phyloP scores from a whole-genome alignment of 768 basidiomycete species.

The Naematelia encephala region DNA sequence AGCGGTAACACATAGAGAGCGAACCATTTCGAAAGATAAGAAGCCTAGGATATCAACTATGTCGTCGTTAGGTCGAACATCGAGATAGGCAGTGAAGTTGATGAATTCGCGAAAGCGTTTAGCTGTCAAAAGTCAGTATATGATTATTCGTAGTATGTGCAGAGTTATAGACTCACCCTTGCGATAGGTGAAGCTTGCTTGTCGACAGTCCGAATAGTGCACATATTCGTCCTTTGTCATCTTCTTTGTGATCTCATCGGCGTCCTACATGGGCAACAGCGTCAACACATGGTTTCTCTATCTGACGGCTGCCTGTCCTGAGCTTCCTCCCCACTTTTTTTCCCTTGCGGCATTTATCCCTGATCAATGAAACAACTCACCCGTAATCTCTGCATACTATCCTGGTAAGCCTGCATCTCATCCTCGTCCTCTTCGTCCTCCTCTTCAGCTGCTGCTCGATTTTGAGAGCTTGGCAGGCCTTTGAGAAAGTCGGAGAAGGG shows the following conservation, averaged over 20 bases:
- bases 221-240: slow-evolving; percentile 98
- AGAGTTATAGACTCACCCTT: slow-evolving; percentile 86
- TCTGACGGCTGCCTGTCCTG: too few species aligned
- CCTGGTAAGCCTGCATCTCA: slow-evolving; percentile 91
- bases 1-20: slow-evolving; percentile 83
- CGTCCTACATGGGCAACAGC: slow-evolving; percentile 66
- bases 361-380: slow-evolving; percentile 49
- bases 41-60: slow-evolving; percentile 96
- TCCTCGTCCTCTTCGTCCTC: slow-evolving; percentile 96
- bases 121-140: too few species aligned
- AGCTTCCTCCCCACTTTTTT: too few species aligned
- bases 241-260: slow-evolving; percentile 87
- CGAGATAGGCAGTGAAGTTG: slow-evolving; percentile 78
- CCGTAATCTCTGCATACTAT: slow-evolving; percentile 81
- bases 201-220: slow-evolving; percentile 92
- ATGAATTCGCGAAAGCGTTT: slow-evolving; percentile 95
- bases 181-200: slow-evolving; percentile 93
- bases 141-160: too few species aligned
- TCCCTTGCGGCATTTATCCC: too few species aligned
- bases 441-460: slow-evolving; percentile 57
- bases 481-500: slow-evolving; percentile 82
- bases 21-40: slow-evolving; percentile 94
- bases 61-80: slow-evolving; percentile 87
- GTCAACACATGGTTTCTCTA: too few species aligned
- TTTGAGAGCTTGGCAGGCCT: slow-evolving; percentile 23